phyloP scores from a whole-genome alignment of 1,139 yeast genomes.

The Yamadazyma dushanensis region DNA sequence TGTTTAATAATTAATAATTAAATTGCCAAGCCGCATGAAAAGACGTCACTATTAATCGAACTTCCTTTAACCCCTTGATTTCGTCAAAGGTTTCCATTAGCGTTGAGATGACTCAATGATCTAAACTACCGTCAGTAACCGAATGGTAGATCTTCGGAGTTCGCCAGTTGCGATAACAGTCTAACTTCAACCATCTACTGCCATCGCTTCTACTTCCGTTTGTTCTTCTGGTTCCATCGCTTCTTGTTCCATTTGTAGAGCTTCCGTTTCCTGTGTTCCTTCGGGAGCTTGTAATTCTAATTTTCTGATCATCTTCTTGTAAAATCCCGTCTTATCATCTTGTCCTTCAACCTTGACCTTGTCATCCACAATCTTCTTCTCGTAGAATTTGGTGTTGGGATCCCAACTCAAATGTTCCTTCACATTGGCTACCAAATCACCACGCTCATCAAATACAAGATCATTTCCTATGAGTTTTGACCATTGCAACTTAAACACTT shows the following conservation, averaged over 20 bases:
- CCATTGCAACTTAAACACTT: conserved; percentile 78
- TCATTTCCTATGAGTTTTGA: conserved; percentile 80
- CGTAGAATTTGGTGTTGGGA: conserved; percentile 26
- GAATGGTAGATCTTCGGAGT: not conserved
- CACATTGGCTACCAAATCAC: conserved; percentile 48
- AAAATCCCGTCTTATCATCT: conserved; percentile 11
- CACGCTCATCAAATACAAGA: conserved; percentile 59
- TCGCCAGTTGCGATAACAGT: not conserved
- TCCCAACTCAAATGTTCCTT: conserved; percentile 40
- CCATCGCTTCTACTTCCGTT: too few relatives aligned
- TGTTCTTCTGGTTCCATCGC: not conserved
- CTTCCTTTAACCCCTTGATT: too few relatives aligned
- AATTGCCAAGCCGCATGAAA: too few relatives aligned
- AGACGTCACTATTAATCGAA: too few relatives aligned
- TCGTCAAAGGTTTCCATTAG: not conserved
- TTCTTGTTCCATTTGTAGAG: not conserved
- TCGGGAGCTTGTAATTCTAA: conserved; percentile 2
- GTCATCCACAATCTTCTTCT: conserved; percentile 13
- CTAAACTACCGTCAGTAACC: conserved; percentile 1
- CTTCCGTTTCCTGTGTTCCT: not conserved
- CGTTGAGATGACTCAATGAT: not conserved
- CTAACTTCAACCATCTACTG: not conserved
- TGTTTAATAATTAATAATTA: too few relatives aligned
- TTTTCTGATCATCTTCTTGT: conserved; percentile 9
- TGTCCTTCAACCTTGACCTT: conserved; percentile 7